Evolutionary conservation across 1,139 yeast genomes (phyloP).

Genomic region (Scheffersomyces titani): DNA sequence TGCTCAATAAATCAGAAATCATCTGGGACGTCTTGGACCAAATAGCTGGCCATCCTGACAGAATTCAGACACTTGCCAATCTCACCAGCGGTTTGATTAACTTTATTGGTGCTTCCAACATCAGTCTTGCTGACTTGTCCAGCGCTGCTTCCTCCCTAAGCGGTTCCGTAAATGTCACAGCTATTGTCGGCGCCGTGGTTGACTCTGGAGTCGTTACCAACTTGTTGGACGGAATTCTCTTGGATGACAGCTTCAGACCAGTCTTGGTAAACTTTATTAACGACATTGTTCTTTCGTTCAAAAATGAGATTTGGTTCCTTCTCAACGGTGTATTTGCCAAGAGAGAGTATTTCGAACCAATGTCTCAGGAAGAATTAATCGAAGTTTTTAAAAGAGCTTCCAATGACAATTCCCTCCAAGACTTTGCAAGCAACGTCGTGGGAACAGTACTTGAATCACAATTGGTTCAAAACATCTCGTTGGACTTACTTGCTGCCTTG

Average conservation of each 20-base stretch:
- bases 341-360: slow-evolving; percentile 19
- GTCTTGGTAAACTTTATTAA: slow-evolving; percentile 36
- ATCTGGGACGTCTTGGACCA: slow-evolving; percentile 38
- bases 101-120: slow-evolving; percentile 1
- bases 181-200: slow-evolving; percentile 22
- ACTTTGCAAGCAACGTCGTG: slow-evolving; percentile 32
- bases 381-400: slow-evolving; percentile 19
- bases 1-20: slow-evolving; percentile 39
- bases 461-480: slow-evolving; percentile 25
- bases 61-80: slow-evolving; percentile 32
- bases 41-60: slow-evolving; percentile 32
- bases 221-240: slow-evolving; percentile 35
- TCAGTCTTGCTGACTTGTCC: slow-evolving; percentile 1
- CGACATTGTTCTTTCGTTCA: slow-evolving; percentile 33
- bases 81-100: slow-evolving; percentile 23
- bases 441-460: slow-evolving; percentile 31
- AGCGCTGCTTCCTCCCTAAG: slow-evolving; percentile 4
- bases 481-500: slow-evolving; percentile 35
- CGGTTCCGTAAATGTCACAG: slow-evolving; percentile 24
- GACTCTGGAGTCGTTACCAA: slow-evolving; percentile 39
- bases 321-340: slow-evolving; percentile 26
- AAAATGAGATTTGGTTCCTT: slow-evolving; percentile 24
- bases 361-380: slow-evolving; percentile 4
- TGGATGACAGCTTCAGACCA: slow-evolving; percentile 38
- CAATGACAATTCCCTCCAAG: slow-evolving; percentile 23